phyloP scores from a whole-genome alignment of 2,329 filamentous ascomycete species.

The Sphaerostilbella broomeana region DNA sequence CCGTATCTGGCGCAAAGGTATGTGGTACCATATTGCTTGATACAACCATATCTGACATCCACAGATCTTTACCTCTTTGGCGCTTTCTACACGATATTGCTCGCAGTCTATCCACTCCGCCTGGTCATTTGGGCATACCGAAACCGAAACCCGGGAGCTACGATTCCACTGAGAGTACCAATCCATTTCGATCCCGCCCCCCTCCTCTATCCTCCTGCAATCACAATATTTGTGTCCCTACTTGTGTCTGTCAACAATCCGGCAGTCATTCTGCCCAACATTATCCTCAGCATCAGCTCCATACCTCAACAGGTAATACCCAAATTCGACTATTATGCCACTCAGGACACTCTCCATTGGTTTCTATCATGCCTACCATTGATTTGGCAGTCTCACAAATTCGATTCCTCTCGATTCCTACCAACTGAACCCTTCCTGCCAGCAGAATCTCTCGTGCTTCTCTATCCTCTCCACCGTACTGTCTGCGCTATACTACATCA shows the following conservation, averaged over 20 bases:
- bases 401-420: constrained; percentile 35
- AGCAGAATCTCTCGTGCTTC: constrained; percentile 52
- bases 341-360: constrained; percentile 71
- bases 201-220: constrained; percentile 73
- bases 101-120: constrained; percentile 53
- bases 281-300: constrained; percentile 73
- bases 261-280: constrained; percentile 64
- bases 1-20: constrained; percentile 45
- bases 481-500: constrained; percentile 67
- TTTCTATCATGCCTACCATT: constrained; percentile 65
- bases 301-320: constrained; percentile 70
- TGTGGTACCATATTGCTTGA: constrained; percentile 6
- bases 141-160: constrained; percentile 31
- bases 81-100: constrained; percentile 33
- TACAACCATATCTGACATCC: not conserved
- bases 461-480: constrained; percentile 80
- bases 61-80: constrained; percentile 39
- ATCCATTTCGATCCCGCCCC: constrained; percentile 84
- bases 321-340: constrained; percentile 47
- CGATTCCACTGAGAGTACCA: constrained; percentile 51
- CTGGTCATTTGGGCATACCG: constrained; percentile 44
- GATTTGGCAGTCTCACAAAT: constrained; percentile 21
- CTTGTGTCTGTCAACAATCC: constrained; percentile 60
- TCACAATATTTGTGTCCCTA: constrained; percentile 71
- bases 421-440: constrained; percentile 30